Base-by-base conservation (phyloP, 495 filamentous ascomycete genomes). In the Aspergillus bertholletiae region DNA sequence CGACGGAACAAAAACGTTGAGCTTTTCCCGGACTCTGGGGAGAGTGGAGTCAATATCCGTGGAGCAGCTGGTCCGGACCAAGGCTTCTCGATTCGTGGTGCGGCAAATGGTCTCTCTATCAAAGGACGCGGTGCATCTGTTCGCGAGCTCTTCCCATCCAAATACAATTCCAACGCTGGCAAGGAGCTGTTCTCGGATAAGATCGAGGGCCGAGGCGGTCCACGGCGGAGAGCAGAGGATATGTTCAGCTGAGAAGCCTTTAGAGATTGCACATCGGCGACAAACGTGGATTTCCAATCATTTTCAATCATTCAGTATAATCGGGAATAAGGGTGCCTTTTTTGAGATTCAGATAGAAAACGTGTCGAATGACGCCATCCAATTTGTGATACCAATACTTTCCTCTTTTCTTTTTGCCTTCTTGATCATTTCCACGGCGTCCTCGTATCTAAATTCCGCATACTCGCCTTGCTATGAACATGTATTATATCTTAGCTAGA, bases 61-160 rank as follows among this genome's bases (percentile, higher is more conserved):
- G 86, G 88, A 28, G 56, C 78, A 34, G 79, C 83, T 6, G 70
- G 59, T 18, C 76, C 74, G 35, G 74, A 82, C 45, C 74, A 80
- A 53, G 87, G 81, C 1, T 79, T 86, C 59, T 76, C 80, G 6
- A 89, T 93, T 59, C 87, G 86, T 40, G 88, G 88, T 3, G 74
- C 76, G 17, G 67, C 71, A 27, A 59, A 73, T 21, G 75, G 76
- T 7, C 57, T 75, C 7, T 75, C 76, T 1, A 76, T 77, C 53
- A 80, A 78, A 53, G 74, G 74, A 40, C 67, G 63, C 18, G 71
- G 71, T 9, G 69, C 80, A 11, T 83, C 80, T 1, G 84, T 79
- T 3, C 85, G 81, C 49, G 88, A 92, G 64, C 67, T 92, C 13
- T 92, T 92, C 53, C 87, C 88, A 9, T 77, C 78, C 5, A 87